Conservation (phyloP, 164 flowering plant genomes). For the Nymphaea colorata region DNA sequence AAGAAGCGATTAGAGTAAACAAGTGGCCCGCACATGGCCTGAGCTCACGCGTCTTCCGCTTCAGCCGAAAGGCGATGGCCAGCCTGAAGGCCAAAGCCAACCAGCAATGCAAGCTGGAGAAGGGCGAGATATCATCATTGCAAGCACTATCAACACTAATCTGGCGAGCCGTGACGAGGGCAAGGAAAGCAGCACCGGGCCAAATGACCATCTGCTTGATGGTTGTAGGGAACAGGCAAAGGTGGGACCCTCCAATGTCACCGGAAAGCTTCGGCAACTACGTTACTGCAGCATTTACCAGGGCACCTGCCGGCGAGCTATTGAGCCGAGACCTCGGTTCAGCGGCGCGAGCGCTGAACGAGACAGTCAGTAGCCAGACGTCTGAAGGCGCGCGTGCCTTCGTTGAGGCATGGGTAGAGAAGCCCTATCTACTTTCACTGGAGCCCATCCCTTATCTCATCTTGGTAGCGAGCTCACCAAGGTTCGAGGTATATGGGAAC, state of each 20-base stretch:
- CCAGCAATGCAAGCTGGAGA: neutral
- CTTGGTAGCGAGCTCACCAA: slow-evolving; percentile 17
- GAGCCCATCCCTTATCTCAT: neutral
- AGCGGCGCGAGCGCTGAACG: slow-evolving; percentile 20
- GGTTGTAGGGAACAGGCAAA: neutral
- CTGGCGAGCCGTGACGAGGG: neutral
- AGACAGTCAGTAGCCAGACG: slow-evolving; percentile 5
- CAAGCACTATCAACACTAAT: neutral
- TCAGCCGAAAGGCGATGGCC: neutral
- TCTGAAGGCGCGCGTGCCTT: neutral
- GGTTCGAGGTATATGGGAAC: too few species aligned
- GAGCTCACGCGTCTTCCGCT: neutral
- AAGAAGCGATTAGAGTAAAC: too few species aligned
- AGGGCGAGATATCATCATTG: neutral
- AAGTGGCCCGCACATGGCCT: too few species aligned
- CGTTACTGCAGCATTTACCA: neutral
- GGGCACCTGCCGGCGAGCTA: slow-evolving; percentile 15
- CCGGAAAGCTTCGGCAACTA: neutral
- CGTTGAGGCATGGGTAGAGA: slow-evolving; percentile 8
- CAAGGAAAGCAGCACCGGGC: neutral
- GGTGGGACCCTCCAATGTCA: neutral
- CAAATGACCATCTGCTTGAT: neutral
- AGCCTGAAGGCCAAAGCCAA: neutral
- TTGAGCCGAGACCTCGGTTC: slow-evolving; percentile 7
- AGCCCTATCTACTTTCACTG: neutral